Evolutionary conservation across 345 rosid genomes (phyloP), one percentile per base, ranked within the genome.

Genomic region (Lenwebbia sp.): DNA sequence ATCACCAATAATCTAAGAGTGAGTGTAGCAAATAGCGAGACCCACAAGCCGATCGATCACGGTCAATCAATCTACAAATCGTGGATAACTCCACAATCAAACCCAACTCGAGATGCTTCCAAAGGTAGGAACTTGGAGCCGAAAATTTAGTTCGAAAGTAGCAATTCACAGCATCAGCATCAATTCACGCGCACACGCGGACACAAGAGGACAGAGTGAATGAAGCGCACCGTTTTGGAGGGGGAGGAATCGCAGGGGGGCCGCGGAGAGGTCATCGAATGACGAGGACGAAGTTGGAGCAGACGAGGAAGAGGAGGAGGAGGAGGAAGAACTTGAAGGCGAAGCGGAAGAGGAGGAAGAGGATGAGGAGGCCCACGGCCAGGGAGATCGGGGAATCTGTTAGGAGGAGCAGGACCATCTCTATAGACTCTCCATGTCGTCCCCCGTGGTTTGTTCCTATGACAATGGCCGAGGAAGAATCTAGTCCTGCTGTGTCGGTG

Each of bases 381-480:
- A 93, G 87, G 40, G 91, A 83, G 85, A 92, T 62, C 1, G 90
- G 95, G 83, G 96, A 94, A 65, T 88, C 92, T 28, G 90, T 78
- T 57, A 96, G 65, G 30, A 92, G 82, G 8, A 88, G 8, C 10
- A 90, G 65, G 85, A 85, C 82, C 83, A 55, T 65, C 83, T 28
- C 83, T 84, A 53, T 28, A 84, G 86, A 85, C 70, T 83, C 57
- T 90, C 88, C 55, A 40, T 22, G 88, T 25, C 60, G 84, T 62
- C 86, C n/a, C 21, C 21, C 4, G 26, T 7, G 25, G 57, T 1
- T 54, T 3, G 2, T 22, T 54, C 57, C 76, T 5, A 33, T 12
- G 44, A 17, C 76, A 17, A 33, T 40, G 76, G 76, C 76, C 14
- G 76, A 4, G 3, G 13, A 37, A 37, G 81, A 70, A 70, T 33